A percentile compares a stretch with the other conserved stretches of the same genome.
Evolutionary conservation across 2,329 filamentous ascomycete genomes (phyloP).

Genomic region (Sporothrix schenckii): DNA sequence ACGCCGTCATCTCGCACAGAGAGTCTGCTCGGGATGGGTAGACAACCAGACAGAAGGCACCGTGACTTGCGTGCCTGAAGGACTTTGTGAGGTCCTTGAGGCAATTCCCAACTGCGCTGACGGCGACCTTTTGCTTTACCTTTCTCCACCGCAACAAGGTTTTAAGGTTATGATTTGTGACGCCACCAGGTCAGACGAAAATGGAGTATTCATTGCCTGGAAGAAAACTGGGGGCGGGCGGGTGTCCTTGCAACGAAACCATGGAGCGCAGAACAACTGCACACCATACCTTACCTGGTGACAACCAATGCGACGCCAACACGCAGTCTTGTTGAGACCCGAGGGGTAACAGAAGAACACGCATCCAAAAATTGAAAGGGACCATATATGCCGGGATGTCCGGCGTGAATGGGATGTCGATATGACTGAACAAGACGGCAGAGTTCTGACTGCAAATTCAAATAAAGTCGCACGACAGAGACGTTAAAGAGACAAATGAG

Average conservation of each 20-base stretch:
- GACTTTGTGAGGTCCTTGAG: slow-evolving; percentile 3
- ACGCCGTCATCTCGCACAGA: slow-evolving; percentile 5
- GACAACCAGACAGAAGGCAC: slow-evolving; percentile 7
- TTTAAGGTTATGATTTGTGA: not conserved
- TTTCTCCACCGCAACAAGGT: not conserved
- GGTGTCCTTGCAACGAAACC: too few species aligned
- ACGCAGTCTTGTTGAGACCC: slow-evolving; percentile 1
- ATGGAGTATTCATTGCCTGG: too few species aligned
- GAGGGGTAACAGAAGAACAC: not conserved
- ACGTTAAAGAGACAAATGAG: too few species aligned
- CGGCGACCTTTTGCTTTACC: not conserved
- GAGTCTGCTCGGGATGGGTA: not conserved
- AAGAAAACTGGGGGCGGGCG: too few species aligned
- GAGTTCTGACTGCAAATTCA: too few species aligned
- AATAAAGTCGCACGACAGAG: too few species aligned
- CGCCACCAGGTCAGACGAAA: too few species aligned
- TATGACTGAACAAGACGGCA: too few species aligned
- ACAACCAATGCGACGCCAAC: not conserved
- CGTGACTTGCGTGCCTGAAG: not conserved
- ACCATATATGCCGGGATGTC: too few species aligned
- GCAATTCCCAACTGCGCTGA: too few species aligned
- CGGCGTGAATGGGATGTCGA: too few species aligned
- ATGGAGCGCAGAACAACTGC: too few species aligned
- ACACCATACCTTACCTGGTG: not conserved
- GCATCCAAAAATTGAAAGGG: not conserved